phyloP scores from a whole-genome alignment of 1,284 basidiomycete species.

The Cystobasidium sp. region DNA sequence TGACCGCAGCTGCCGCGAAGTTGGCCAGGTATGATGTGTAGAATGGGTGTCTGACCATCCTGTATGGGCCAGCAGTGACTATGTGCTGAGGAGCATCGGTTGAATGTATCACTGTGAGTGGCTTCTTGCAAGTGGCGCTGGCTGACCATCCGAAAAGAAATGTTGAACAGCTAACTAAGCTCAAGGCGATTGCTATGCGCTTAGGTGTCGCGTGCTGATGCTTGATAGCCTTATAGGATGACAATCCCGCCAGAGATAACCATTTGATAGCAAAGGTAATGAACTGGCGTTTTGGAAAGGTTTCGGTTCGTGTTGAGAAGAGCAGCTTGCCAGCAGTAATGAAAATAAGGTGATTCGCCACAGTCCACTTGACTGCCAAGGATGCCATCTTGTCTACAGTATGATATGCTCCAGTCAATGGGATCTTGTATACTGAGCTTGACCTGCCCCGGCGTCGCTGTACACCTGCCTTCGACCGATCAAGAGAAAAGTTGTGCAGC shows the following conservation, averaged over 20 bases:
- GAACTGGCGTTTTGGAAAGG: constrained; percentile 1
- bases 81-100: constrained; percentile 11
- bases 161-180: background rate
- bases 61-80: constrained; percentile 3
- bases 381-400: too few species aligned
- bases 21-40: constrained; percentile 12
- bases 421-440: too few species aligned
- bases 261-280: constrained; percentile 4
- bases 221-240: constrained; percentile 2
- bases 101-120: constrained; percentile 17
- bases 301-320: constrained; percentile 1
- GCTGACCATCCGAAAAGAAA: constrained; percentile 4
- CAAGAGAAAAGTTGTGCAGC: too few species aligned
- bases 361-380: constrained; percentile 16
- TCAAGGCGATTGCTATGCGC: background rate
- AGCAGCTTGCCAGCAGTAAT: constrained; percentile 27
- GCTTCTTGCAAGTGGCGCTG: constrained; percentile 2
- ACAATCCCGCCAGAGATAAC: constrained; percentile 6
- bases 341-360: constrained; percentile 27
- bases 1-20: constrained; percentile 2
- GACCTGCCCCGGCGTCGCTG: too few species aligned
- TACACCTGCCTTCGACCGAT: too few species aligned
- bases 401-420: too few species aligned
- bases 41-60: constrained; percentile 2
- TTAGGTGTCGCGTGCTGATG: background rate